Percentiles rank a stretch among this genome's conserved stretches.
Evolutionary conservation across 768 basidiomycete species (phyloP).

Genomic region (Boletus barrowsii): DNA sequence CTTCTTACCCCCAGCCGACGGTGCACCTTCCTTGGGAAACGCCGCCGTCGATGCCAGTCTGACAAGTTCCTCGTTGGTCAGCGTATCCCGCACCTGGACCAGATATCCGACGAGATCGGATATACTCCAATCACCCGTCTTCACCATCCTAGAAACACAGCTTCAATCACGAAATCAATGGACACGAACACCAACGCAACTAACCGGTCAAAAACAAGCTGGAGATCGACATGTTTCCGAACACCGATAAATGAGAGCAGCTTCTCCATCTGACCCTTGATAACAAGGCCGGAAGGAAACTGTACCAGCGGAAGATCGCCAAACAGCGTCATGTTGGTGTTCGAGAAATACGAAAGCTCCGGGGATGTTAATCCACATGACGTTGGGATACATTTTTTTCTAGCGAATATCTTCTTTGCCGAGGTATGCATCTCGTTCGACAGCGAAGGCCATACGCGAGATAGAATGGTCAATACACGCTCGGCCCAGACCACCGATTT

Average conservation of each 20-base stretch:
- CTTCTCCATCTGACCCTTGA: constrained; percentile 74
- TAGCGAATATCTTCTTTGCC: constrained; percentile 40
- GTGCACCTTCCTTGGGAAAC: constrained; percentile 58
- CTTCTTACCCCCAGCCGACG: constrained; percentile 25
- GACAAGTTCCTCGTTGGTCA: constrained; percentile 56
- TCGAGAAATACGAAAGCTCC: constrained; percentile 76
- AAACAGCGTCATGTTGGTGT: constrained; percentile 71
- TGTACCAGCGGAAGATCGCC: constrained; percentile 81
- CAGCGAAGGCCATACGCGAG: constrained; percentile 71
- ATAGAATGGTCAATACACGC: constrained; percentile 61
- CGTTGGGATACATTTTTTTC: constrained; percentile 49
- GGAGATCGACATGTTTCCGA: constrained; percentile 87
- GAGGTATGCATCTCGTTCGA: constrained; percentile 42
- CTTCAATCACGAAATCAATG: neutral
- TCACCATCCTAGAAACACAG: constrained; percentile 3
- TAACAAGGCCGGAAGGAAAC: constrained; percentile 56
- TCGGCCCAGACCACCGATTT: constrained; percentile 76
- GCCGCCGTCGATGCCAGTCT: constrained; percentile 64
- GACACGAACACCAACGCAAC: constrained; percentile 8
- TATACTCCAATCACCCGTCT: constrained; percentile 1
- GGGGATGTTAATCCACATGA: constrained; percentile 66
- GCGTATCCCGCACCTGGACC: neutral
- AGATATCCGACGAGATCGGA: constrained; percentile 6
- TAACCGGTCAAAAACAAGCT: constrained; percentile 87
- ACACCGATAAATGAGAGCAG: constrained; percentile 75